Percentiles rank a stretch among this genome's conserved stretches.
Evolutionary conservation across 2,329 filamentous ascomycete species (phyloP).

Genomic region (Conoideocrella luteorostrata): DNA sequence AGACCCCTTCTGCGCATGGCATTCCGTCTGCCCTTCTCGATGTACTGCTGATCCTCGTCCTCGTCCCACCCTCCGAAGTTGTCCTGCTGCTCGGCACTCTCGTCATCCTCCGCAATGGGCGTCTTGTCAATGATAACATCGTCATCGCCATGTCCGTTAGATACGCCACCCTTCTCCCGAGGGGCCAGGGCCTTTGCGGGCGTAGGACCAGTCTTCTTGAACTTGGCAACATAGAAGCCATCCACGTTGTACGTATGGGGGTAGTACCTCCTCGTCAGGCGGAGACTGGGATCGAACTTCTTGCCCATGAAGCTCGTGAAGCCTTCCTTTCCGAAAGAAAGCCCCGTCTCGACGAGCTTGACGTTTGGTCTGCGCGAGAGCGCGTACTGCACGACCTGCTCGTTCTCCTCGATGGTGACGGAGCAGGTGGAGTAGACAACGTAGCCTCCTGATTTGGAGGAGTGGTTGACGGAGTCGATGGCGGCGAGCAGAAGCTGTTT

Average conservation of each 20-base stretch:
- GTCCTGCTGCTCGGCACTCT: slow-evolving; percentile 37
- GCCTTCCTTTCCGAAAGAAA: slow-evolving; percentile 86
- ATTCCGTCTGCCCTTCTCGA: slow-evolving; percentile 66
- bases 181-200: slow-evolving; percentile 42
- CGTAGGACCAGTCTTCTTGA: slow-evolving; percentile 84
- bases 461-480: slow-evolving; percentile 90
- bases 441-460: slow-evolving; percentile 87
- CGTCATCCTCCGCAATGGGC: slow-evolving; percentile 51
- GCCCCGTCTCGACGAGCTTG: slow-evolving; percentile 82
- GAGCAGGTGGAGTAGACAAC: slow-evolving; percentile 96
- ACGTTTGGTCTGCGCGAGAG: slow-evolving; percentile 89
- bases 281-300: slow-evolving; percentile 79
- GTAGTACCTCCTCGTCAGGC: slow-evolving; percentile 78
- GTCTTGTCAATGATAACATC: slow-evolving; percentile 59
- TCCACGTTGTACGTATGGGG: slow-evolving; percentile 92
- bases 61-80: slow-evolving; percentile 71
- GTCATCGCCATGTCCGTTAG: slow-evolving; percentile 30
- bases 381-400: slow-evolving; percentile 89
- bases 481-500: slow-evolving; percentile 90
- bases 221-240: slow-evolving; percentile 96
- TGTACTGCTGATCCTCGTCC: slow-evolving; percentile 63
- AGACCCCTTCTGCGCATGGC: slow-evolving; percentile 68
- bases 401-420: slow-evolving; percentile 85
- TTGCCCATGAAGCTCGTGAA: slow-evolving; percentile 90
- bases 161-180: slow-evolving; percentile 23